Conservation (phyloP, 768 basidiomycete genomes). For the Austroboletus eburneus region DNA sequence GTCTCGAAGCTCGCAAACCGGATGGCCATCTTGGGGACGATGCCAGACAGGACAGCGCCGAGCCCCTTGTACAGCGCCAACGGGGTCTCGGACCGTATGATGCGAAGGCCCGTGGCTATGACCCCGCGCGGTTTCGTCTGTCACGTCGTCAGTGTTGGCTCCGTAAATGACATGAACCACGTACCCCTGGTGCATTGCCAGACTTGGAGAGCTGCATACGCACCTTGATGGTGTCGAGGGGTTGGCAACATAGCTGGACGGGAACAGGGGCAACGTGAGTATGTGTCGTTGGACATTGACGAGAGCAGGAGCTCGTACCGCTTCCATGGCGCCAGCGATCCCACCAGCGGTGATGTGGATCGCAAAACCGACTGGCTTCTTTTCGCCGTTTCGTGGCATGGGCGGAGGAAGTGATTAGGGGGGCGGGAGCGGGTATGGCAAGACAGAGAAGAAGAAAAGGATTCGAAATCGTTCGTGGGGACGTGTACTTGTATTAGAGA, state of each 20-base stretch:
- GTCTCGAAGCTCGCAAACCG: constrained; percentile 97
- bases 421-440: no score
- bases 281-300: background rate
- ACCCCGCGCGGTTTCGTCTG: constrained; percentile 93
- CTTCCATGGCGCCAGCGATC: constrained; percentile 90
- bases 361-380: constrained; percentile 79
- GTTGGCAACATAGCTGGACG: constrained; percentile 73
- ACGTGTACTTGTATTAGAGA: constrained; percentile 1
- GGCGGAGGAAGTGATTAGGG: no score
- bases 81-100: constrained; percentile 87
- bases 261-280: constrained; percentile 3
- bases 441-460: no score
- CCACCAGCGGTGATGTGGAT: constrained; percentile 95
- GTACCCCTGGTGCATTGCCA: constrained; percentile 74
- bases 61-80: constrained; percentile 97
- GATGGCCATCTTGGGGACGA: constrained; percentile 99
- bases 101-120: constrained; percentile 84
- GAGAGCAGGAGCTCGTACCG: constrained; percentile 43
- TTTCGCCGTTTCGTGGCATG: constrained; percentile 57
- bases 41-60: constrained; percentile 93
- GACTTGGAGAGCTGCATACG: constrained; percentile 98
- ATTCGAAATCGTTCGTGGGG: no score
- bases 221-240: constrained; percentile 98
- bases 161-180: constrained; percentile 29
- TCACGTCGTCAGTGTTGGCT: background rate